Percentiles rank a stretch among this genome's conserved stretches.
Conservation (phyloP, 805 yeast species). For the Lipomyces japonicus region DNA sequence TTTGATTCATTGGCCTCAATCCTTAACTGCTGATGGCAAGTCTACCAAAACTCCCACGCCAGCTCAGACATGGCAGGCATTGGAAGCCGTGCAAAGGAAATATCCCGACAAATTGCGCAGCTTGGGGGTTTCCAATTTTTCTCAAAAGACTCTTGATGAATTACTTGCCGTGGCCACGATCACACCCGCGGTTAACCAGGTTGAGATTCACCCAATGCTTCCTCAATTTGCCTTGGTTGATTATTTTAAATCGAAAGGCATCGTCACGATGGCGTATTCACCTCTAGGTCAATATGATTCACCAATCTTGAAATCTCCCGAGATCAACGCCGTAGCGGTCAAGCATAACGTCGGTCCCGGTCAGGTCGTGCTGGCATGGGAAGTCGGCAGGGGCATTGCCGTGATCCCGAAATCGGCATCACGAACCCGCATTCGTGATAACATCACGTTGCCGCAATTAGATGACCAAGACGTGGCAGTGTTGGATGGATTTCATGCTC, state of each 20-base stretch:
- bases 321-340: constrained; percentile 58
- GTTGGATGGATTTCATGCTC: constrained; percentile 9
- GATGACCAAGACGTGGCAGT: constrained; percentile 6
- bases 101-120: constrained; percentile 61
- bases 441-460: constrained; percentile 34
- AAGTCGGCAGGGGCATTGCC: constrained; percentile 68
- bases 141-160: constrained; percentile 48
- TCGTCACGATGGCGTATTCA: constrained; percentile 66
- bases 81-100: constrained; percentile 54
- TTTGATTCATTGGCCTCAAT: constrained; percentile 65
- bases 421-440: constrained; percentile 56
- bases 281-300: constrained; percentile 71
- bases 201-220: constrained; percentile 68
- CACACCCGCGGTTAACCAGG: constrained; percentile 67
- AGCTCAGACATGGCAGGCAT: constrained; percentile 62
- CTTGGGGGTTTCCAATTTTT: constrained; percentile 71
- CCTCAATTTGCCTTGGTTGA: constrained; percentile 60
- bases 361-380: constrained; percentile 75
- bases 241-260: constrained; percentile 50
- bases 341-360: constrained; percentile 53
- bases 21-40: constrained; percentile 37
- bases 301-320: constrained; percentile 53
- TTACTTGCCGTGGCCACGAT: constrained; percentile 50
- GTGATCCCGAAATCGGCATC: constrained; percentile 80
- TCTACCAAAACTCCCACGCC: constrained; percentile 55